Percentiles rank a stretch among this genome's conserved stretches.
These are phyloP conservation scores for Ogataea trehalophila DNA, from an alignment of 805 yeast species.

Conservation along the genomic window DNA sequence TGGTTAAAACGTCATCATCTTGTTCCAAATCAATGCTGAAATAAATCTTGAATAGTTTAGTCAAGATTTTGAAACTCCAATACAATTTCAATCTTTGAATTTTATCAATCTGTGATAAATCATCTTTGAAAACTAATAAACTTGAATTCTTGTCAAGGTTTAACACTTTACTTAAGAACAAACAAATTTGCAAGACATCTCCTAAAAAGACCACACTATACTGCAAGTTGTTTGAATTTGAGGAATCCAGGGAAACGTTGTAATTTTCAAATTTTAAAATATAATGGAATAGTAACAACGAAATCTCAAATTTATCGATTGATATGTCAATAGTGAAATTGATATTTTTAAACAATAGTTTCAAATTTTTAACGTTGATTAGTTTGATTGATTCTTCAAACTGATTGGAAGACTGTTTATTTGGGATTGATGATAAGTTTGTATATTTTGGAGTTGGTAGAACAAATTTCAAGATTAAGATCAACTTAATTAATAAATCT, in stretches of 20 bases:
- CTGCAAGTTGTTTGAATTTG: constrained; percentile 16
- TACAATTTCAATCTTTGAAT: constrained; percentile 36
- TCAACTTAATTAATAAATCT: constrained; percentile 43
- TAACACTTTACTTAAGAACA: constrained; percentile 37
- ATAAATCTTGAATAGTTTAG: constrained; percentile 25
- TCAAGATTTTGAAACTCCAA: constrained; percentile 39
- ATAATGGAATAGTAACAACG: constrained; percentile 44
- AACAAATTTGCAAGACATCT: constrained; percentile 40
- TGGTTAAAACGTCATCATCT: constrained; percentile 14
- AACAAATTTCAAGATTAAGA: constrained; percentile 48
- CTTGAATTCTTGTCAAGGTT: constrained; percentile 33
- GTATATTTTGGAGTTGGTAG: constrained; percentile 33
- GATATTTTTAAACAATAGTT: constrained; percentile 42
- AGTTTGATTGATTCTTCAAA: constrained; percentile 30
- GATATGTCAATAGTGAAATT: constrained; percentile 42
- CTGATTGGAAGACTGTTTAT: constrained; percentile 24
- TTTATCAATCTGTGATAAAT: constrained; percentile 18
- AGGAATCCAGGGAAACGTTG: constrained; percentile 28
- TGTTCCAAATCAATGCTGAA: constrained; percentile 20
- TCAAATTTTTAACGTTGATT: constrained; percentile 33
- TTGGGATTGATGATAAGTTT: constrained; percentile 22
- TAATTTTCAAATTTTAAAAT: constrained; percentile 36
- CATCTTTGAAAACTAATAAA: constrained; percentile 4
- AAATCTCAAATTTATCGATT: constrained; percentile 45
- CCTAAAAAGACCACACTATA: constrained; percentile 30